Conservation (phyloP, 768 basidiomycete genomes). For the Cystobasidium ongulense region DNA sequence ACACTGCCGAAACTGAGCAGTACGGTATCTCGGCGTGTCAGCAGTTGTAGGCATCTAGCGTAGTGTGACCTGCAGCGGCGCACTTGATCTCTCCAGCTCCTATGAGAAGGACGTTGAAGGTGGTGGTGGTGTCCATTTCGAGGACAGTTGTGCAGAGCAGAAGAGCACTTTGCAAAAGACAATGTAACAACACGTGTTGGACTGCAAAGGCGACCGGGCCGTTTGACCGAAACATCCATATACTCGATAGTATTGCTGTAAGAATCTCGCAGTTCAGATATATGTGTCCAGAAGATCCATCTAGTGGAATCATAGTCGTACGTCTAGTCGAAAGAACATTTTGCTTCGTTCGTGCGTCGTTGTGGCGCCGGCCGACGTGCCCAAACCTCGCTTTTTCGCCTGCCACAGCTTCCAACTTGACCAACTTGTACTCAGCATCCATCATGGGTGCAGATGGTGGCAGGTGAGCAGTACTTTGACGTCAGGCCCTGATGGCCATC, state of each 20-base stretch:
- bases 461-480: not conserved
- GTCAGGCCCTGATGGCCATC: not conserved
- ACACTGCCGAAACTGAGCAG: slow-evolving; percentile 1
- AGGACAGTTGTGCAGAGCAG: not conserved
- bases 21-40: not conserved
- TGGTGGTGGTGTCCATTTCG: not conserved
- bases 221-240: too few species aligned
- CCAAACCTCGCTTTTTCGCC: not conserved
- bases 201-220: too few species aligned
- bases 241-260: too few species aligned
- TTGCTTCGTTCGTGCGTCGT: too few species aligned
- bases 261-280: too few species aligned
- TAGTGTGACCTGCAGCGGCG: not conserved
- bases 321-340: too few species aligned
- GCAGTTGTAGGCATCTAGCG: not conserved
- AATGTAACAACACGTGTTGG: not conserved
- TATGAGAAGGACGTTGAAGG: not conserved
- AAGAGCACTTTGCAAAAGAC: too few species aligned
- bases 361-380: too few species aligned
- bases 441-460: not conserved
- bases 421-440: not conserved
- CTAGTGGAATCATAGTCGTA: too few species aligned
- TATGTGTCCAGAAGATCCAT: too few species aligned
- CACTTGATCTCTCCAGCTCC: slow-evolving; percentile 22
- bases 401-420: not conserved